These are phyloP conservation scores for Penicillium sp. DNA, from an alignment of 2,329 filamentous ascomycete species.

Conservation along the genomic window DNA sequence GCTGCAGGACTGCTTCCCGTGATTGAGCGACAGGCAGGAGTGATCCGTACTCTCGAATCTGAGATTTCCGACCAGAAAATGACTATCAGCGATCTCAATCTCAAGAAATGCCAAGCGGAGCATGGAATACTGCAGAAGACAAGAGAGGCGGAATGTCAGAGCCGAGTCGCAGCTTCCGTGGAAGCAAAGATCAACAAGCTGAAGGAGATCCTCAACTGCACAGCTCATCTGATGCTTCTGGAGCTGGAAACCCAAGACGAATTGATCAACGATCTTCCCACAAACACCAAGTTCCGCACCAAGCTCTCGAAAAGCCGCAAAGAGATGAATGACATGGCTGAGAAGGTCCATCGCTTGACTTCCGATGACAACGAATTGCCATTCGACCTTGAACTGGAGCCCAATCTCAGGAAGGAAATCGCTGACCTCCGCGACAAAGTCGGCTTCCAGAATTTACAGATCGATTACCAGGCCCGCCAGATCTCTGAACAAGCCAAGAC, in stretches of 20 bases:
- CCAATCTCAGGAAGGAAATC: not conserved
- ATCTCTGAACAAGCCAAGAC: not conserved
- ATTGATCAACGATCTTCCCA: not conserved
- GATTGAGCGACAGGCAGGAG: not conserved
- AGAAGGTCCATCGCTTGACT: not conserved
- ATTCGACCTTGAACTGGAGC: not conserved
- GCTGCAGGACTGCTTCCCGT: not conserved
- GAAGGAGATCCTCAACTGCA: not conserved
- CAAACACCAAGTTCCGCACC: not conserved
- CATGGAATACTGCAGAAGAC: not conserved
- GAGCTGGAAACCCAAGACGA: slow-evolving; percentile 3
- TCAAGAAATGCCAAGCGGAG: not conserved
- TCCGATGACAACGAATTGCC: not conserved
- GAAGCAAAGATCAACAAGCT: not conserved
- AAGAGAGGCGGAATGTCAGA: not conserved
- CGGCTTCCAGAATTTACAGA: not conserved
- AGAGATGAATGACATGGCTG: not conserved
- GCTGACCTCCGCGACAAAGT: not conserved
- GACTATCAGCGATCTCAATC: not conserved
- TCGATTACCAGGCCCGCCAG: not conserved
- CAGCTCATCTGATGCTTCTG: not conserved
- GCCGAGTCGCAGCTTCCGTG: not conserved
- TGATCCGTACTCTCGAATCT: not conserved
- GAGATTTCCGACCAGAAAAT: not conserved
- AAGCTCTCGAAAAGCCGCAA: not conserved